Evolutionary conservation across 2,329 filamentous ascomycete genomes (phyloP), one percentile per base, ranked within the genome.

Genomic region (Geosmithia morbida): DNA sequence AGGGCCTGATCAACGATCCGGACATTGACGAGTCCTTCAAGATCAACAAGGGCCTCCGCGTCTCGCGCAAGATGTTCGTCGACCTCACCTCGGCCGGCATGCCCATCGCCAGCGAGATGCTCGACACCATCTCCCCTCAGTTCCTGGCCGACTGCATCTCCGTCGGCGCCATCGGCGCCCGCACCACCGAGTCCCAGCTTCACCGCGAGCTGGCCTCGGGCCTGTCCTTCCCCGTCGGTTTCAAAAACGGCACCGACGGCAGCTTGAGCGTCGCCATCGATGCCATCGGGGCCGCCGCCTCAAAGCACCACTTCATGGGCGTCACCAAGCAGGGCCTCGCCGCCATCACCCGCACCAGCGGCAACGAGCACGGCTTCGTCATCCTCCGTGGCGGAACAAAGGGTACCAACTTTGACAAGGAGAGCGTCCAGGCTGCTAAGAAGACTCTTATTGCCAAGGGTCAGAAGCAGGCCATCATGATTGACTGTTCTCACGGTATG

Each of bases 181-280:
- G 92, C 55, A 98, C 92, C 42, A 98, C 92, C 45, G 92, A 98
- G 71, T 92, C 85, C 48, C 92, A 98, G 70, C 74, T 97, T 54
- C 92, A 98, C 70, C 84, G 92, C 53, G 92, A 98, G 71, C 79
- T 98, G 52, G 92, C 92, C 5, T 94, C 86, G 26, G 92, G 92
- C 56, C 76, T 97, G 47, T 94, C 87, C 49, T 97, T 96, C 83
- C 92, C 92, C 19, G 89, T 98, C 55, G 92, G 92, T 50, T 98
- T 96, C 83, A 98, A 98, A 80, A 98, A 98, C 67, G 92, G 92
- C 51, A 98, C 92, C 20, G 92, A 98, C 59, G 92, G 92, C 41
- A 87, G 84, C 56, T 71, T 98, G 48, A 81, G 79, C 26, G 89
- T 97, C 18, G 89, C 90, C 18, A 94, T 97, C 57, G 92, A 98